Percentiles rank a stretch among this genome's conserved stretches.
Conservation (phyloP, 73 alveolate species). For the Paramecium octaurelia region DNA sequence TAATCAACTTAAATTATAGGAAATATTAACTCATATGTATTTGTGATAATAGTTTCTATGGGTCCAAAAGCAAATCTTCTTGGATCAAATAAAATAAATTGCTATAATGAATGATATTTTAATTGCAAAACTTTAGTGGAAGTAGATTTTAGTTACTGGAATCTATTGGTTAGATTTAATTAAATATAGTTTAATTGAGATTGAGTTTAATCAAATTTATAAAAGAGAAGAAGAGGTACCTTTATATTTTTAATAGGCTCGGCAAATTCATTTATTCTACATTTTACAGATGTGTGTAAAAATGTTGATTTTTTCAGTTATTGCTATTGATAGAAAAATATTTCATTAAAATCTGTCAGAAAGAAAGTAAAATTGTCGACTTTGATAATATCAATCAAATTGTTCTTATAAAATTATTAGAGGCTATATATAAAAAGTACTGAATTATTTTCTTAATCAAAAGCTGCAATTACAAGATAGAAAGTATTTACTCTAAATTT, state of each 20-base stretch:
- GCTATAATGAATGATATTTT: background rate
- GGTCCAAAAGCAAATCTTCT: background rate
- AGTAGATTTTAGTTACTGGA: background rate
- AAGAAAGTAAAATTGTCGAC: background rate
- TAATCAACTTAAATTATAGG: background rate
- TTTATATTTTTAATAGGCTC: background rate
- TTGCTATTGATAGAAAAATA: background rate
- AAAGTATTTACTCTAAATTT: background rate
- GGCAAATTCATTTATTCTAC: background rate
- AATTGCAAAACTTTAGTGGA: background rate
- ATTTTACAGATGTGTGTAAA: background rate
- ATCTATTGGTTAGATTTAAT: background rate
- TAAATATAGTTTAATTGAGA: background rate
- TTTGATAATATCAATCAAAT: background rate
- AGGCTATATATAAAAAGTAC: background rate
- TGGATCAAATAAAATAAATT: background rate
- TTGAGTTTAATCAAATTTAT: background rate
- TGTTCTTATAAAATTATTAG: too few species aligned
- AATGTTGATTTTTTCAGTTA: background rate
- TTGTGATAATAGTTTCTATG: background rate
- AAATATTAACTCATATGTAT: background rate
- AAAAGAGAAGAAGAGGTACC: background rate
- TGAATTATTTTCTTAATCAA: background rate
- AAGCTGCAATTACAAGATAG: background rate
- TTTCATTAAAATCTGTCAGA: background rate